phyloP scores from a whole-genome alignment of 2,329 filamentous ascomycete genomes.

The Zarea fungicola region DNA sequence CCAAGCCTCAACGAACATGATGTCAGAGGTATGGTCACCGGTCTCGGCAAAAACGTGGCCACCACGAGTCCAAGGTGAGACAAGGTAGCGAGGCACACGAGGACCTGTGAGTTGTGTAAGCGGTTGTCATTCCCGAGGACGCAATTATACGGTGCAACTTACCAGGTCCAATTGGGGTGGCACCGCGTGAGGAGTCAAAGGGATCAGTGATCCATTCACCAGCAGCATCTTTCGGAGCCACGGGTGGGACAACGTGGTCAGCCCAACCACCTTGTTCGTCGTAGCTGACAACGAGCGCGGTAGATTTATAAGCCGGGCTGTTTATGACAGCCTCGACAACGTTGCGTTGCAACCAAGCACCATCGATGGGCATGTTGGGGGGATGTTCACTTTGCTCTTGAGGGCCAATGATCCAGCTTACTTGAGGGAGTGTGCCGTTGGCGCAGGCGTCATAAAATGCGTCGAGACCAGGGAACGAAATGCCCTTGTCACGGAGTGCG shows the following conservation, averaged over 20 bases:
- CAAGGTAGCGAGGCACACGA: conserved; percentile 46
- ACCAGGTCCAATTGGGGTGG: conserved; percentile 26
- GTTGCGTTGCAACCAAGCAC: conserved; percentile 50
- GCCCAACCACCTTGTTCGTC: conserved; percentile 51
- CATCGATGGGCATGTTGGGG: conserved; percentile 47
- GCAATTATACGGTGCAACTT: not conserved
- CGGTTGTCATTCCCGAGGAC: not conserved
- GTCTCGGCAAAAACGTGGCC: conserved; percentile 49
- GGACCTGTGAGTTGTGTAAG: conserved; percentile 24
- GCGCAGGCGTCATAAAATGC: conserved; percentile 44
- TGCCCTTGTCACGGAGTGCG: conserved; percentile 37
- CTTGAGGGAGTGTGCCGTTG: conserved; percentile 43
- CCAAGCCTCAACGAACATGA: conserved; percentile 47
- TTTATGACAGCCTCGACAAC: conserved; percentile 44
- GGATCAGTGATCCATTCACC: conserved; percentile 47
- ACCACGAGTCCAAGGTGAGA: conserved; percentile 50
- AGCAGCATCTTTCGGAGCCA: conserved; percentile 39
- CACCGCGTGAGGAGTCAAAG: conserved; percentile 29
- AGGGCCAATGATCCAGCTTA: conserved; percentile 48
- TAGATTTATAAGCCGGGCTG: conserved; percentile 43
- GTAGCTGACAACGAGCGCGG: conserved; percentile 46
- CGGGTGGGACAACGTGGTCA: conserved; percentile 45
- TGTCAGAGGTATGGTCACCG: conserved; percentile 49
- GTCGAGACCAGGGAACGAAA: conserved; percentile 41
- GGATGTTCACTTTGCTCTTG: conserved; percentile 52